phyloP scores from a whole-genome alignment of 176 grass and related monocot genomes.

The Rhynchospora breviuscula region DNA sequence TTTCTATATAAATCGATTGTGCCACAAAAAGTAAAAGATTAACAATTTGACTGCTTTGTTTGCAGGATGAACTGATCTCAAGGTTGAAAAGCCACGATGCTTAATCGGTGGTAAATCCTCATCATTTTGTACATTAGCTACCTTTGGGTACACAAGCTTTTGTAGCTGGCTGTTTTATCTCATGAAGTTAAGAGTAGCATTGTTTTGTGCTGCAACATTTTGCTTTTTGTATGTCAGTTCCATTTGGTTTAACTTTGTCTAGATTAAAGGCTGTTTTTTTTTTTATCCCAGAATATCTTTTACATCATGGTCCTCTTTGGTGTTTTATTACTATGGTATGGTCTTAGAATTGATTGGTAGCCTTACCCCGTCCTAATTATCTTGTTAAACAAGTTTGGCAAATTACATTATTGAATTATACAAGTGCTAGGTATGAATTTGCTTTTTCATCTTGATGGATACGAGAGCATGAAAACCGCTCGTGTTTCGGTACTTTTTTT shows the following conservation, averaged over 20 bases:
- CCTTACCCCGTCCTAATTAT: not conserved
- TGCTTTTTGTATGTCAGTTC: not conserved
- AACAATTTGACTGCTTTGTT: not conserved
- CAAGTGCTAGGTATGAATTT: no score
- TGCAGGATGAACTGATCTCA: constrained; percentile 22
- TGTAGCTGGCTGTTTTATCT: not conserved
- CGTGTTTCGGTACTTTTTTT: not conserved
- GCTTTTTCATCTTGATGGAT: not conserved
- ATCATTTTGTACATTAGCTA: constrained; percentile 18
- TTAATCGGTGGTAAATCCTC: not conserved
- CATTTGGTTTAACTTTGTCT: constrained; percentile 1
- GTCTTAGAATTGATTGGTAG: not conserved
- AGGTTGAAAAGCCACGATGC: not conserved
- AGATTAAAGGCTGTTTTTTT: not conserved
- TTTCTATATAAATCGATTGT: not conserved
- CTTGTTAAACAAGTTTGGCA: not conserved
- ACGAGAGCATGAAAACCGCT: not conserved
- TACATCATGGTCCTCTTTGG: not conserved
- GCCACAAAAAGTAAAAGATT: not conserved
- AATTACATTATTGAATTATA: not conserved
- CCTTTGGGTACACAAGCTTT: not conserved
- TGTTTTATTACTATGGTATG: not conserved
- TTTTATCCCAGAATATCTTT: not conserved
- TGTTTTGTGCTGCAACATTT: not conserved
- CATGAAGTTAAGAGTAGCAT: not conserved